phyloP scores from a whole-genome alignment of 2,329 filamentous ascomycete species.

The Apiospora sp. region DNA sequence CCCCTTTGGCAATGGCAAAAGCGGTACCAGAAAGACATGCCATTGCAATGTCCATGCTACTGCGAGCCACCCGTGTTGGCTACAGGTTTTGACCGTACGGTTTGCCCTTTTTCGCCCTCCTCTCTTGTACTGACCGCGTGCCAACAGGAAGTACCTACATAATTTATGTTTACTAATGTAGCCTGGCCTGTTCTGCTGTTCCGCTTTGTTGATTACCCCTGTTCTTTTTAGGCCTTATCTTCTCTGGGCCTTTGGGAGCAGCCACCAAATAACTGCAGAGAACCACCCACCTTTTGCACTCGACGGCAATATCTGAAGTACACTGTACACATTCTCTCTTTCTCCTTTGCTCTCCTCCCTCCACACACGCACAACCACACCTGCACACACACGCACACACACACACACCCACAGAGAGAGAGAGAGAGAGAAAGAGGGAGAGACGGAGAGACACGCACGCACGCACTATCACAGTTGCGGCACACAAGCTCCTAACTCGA shows the following conservation, averaged over 20 bases:
- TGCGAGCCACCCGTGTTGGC: no score
- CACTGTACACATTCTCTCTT: conserved; percentile 3
- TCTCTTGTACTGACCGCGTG: neutral
- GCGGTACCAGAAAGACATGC: conserved; percentile 21
- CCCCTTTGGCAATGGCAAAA: conserved; percentile 16
- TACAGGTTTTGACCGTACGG: neutral
- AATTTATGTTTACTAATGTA: neutral
- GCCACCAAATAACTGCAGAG: conserved; percentile 18
- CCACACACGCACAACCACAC: conserved; percentile 7
- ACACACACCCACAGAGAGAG: neutral
- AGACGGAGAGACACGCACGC: conserved; percentile 15
- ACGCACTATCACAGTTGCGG: conserved; percentile 11
- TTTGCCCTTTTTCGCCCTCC: neutral
- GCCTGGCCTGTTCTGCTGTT: neutral
- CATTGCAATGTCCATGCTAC: conserved; percentile 19
- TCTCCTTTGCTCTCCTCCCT: conserved; percentile 15
- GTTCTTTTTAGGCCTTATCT: conserved; percentile 15
- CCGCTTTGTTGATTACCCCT: conserved; percentile 11
- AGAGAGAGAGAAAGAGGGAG: neutral
- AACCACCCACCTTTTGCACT: conserved; percentile 22
- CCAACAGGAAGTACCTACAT: neutral
- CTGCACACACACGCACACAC: neutral
- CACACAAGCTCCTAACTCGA: conserved; percentile 17
- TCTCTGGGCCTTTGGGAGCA: conserved; percentile 10
- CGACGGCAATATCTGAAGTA: conserved; percentile 12